Evolutionary conservation across 2,329 filamentous ascomycete genomes (phyloP).

Genomic region (Exophiala alcalophila): DNA sequence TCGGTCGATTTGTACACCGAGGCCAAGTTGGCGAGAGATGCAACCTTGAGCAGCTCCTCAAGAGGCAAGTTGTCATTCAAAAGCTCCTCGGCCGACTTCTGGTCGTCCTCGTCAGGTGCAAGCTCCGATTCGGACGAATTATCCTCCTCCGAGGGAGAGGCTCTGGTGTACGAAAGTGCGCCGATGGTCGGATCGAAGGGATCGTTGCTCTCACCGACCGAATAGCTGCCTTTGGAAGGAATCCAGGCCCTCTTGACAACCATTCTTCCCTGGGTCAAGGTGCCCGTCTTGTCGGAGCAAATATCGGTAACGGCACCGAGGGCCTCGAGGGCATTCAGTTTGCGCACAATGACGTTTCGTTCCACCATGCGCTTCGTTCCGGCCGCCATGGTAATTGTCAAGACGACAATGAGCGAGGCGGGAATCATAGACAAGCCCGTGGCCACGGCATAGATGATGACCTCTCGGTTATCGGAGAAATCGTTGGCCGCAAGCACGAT

Average conservation of each 20-base stretch:
- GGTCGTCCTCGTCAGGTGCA: constrained; percentile 35
- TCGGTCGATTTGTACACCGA: constrained; percentile 46
- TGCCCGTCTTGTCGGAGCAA: constrained; percentile 53
- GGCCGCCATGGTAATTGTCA: constrained; percentile 62
- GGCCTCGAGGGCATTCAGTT: constrained; percentile 52
- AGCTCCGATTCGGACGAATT: constrained; percentile 31
- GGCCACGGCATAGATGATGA: constrained; percentile 64
- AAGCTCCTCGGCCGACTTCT: neutral
- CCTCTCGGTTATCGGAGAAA: constrained; percentile 54
- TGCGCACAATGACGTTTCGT: constrained; percentile 52
- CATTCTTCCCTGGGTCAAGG: constrained; percentile 61
- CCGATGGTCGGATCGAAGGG: constrained; percentile 58
- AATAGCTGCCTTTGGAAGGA: constrained; percentile 56
- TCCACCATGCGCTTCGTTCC: constrained; percentile 54
- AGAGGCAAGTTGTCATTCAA: constrained; percentile 34
- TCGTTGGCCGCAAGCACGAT: constrained; percentile 65
- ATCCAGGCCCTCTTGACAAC: constrained; percentile 60
- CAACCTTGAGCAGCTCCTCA: constrained; percentile 51
- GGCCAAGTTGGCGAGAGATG: constrained; percentile 56
- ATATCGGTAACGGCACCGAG: constrained; percentile 56
- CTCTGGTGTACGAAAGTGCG: constrained; percentile 40
- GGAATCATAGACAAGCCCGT: constrained; percentile 61
- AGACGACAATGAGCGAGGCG: constrained; percentile 57
- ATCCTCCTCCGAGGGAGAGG: neutral
- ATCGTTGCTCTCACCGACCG: constrained; percentile 54